These are phyloP conservation scores for Calonectria naviculata DNA, from an alignment of 2,329 filamentous ascomycete species.

Conservation along the genomic window DNA sequence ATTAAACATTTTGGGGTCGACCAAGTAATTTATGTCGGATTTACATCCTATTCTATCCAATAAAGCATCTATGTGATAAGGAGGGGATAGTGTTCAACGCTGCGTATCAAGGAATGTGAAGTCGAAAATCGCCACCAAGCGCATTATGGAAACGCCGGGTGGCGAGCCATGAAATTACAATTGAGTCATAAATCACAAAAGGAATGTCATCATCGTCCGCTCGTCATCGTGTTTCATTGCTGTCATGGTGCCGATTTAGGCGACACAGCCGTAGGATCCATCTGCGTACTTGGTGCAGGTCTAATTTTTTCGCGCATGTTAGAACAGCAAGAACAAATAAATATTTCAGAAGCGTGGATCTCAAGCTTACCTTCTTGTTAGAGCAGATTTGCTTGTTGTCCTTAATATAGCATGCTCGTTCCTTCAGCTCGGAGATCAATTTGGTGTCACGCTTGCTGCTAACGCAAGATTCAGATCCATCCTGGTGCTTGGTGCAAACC, in stretches of 20 bases:
- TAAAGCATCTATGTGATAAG: not conserved
- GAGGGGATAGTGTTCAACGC: constrained; percentile 5
- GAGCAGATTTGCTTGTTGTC: not conserved
- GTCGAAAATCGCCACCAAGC: not conserved
- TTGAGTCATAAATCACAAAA: not conserved
- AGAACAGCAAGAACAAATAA: not conserved
- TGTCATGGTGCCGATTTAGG: not conserved
- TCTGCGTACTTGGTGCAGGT: not conserved
- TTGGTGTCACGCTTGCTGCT: not conserved
- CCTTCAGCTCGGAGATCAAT: not conserved
- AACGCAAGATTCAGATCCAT: not conserved
- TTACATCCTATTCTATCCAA: not conserved
- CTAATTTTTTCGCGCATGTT: not conserved
- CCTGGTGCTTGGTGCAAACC: not conserved
- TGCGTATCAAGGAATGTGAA: not conserved
- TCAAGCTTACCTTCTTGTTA: not conserved
- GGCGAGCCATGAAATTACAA: not conserved
- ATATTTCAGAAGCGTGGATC: not conserved
- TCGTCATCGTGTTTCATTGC: not conserved
- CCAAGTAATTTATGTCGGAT: not conserved
- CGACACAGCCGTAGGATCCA: not conserved
- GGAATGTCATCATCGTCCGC: not conserved
- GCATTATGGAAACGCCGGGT: too few relatives aligned
- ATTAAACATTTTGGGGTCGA: not conserved
- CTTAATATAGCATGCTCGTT: not conserved